Base-by-base conservation (phyloP, 2,329 filamentous ascomycete species). In the Cordyceps pruinosa region DNA sequence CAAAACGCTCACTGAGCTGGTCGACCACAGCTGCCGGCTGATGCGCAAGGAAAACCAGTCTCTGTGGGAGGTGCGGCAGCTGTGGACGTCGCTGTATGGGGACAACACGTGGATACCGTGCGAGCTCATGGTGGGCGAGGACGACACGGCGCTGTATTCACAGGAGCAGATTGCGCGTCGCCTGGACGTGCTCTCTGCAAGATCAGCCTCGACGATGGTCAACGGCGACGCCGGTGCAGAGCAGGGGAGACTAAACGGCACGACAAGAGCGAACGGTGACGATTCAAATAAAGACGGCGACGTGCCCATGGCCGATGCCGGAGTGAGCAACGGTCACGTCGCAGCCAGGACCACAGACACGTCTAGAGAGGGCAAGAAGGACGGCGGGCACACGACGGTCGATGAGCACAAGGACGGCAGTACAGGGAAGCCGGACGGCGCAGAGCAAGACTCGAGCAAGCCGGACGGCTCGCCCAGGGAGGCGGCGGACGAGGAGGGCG, bases 41-140 rank as follows among this genome's bases (percentile, higher is more conserved):
- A 83, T 90, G 75, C 84, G 89, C 58, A 87, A 87, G 66, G 90
- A 94, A 68, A 88, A 88, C 61, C 76, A 77, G 26, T 84, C 85
- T 5, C 74, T 93, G 12, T 89, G 86, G 82, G 84, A 83, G 64
- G 85, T 90, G 47, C 90, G 90, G 67, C 83, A 87, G 62, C 73
- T 94, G 51, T 78, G 90, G 62, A 88, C 86, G 32, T 82, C 83
- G 61, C 77, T 94, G 9, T 84, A 87, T 49, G 90, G 90, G 32
- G 90, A 95, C 68, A 82, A 85, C 61, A 84, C 82, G 15, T 87
- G 84, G 84, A 78, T 80, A 45, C 83, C 83, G 8, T 85, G 83
- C 65, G 77, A 78, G 47, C 73, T 76, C 61, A 80, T 86, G 72
- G 72, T 84, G 37, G 78, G 78, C 1, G 73, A 78, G 5, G 75